Conservation (phyloP, 2,329 filamentous ascomycete genomes). For the Boeremia exigua region DNA sequence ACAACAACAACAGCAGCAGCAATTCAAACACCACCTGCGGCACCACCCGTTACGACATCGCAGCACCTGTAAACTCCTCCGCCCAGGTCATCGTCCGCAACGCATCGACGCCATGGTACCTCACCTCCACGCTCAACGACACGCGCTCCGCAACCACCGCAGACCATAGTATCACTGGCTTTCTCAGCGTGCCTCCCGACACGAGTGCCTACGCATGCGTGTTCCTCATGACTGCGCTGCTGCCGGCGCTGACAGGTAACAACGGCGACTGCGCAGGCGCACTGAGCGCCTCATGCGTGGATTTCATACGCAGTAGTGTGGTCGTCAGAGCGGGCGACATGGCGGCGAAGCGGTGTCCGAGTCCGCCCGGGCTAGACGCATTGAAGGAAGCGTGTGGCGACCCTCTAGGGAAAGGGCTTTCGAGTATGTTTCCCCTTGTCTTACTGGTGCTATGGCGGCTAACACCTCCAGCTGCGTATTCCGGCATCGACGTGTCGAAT, state of each 20-base stretch:
- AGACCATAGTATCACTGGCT: neutral
- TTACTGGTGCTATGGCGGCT: neutral
- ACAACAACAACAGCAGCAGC: neutral
- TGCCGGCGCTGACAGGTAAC: neutral
- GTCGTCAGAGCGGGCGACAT: neutral
- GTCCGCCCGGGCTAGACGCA: neutral
- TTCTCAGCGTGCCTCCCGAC: neutral
- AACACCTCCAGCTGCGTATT: neutral
- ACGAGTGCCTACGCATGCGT: neutral
- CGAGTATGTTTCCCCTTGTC: neutral
- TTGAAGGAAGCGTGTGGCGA: neutral
- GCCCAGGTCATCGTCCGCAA: neutral
- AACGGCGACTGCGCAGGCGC: neutral
- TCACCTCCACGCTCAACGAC: slow-evolving; percentile 1
- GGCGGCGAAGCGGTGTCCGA: neutral
- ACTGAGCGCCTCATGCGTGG: neutral
- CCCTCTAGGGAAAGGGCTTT: neutral
- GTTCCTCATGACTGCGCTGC: neutral
- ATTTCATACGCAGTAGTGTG: neutral
- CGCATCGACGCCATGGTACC: neutral
- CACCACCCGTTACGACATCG: neutral
- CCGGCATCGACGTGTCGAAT: neutral
- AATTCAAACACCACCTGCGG: neutral
- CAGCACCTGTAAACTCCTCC: neutral
- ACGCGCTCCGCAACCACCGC: neutral